Base-by-base conservation (phyloP, 352 stramenopile species). In the Thalassiosira delicatula region DNA sequence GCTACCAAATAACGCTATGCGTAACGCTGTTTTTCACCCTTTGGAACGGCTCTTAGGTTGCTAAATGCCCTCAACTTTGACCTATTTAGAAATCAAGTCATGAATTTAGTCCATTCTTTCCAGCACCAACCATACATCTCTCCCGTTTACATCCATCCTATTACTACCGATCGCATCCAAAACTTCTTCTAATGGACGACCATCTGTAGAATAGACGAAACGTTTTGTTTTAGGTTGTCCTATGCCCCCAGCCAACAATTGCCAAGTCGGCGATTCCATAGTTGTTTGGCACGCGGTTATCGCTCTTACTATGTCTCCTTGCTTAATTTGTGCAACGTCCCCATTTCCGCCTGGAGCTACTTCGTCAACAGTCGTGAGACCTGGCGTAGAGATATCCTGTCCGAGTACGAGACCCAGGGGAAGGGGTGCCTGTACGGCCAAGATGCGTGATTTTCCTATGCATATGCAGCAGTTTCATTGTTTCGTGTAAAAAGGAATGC, bases 261-360 rank as follows among this genome's bases (percentile, higher is more conserved):
- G 90, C 90, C 90, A 94, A 1, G 85, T 93, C 0, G 88, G 88
- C 19, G 76, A 82, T 59, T 86, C 83, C 88, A 94, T 93, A 27
- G 85, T 83, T 19, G 84, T 77, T 73, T 87, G 68, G 71, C 82
- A 91, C 3, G 88, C 88, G n/a, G 90, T 93, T 54, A 84, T 88
- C 14, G 84, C 88, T 51, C 88, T 74, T 5, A 94, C 19, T 33
- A 93, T 71, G 60, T 94, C 90, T 59, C 88, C 88, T 27, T 83
- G 44, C 82, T 87, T 67, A 4, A 93, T 35, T 35, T 84, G 86
- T 35, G 83, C 86, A 21, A 8, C 27, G 40, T 56, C 71, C 11
- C 75, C 89, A 76, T 93, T 90, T 1, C 77, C 77, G 21, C 63
- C 70, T 23, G 66, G 61, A 17, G 63, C 53, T 7, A 93, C 62